Base-by-base conservation (phyloP, 75 land plant genomes). In the Pinus albicaulis region DNA sequence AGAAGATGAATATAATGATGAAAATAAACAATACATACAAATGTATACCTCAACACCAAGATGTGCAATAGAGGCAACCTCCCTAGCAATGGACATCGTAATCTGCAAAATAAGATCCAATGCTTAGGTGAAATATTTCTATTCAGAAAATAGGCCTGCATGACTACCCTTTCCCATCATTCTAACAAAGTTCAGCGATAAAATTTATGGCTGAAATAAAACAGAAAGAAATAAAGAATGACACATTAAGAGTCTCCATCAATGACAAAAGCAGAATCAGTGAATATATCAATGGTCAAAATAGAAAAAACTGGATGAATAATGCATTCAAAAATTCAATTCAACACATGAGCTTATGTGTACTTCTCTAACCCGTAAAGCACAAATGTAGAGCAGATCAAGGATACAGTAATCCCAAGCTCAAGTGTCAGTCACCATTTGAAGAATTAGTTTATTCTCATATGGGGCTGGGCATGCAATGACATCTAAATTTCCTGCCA, bases 1-100 rank as follows among this genome's bases (percentile, higher is more conserved):
- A 58, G 11, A 74, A 15, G 26, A 71, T 69, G 16, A 68, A 76
- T 68, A 25, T 48, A 70, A 68, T 76, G 7, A 13, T 48, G 36
- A 76, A 64, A 62, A 25, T 38, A 22, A 36, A 2, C 7, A 48
- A 26, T 17, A 3, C 3, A 36, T 31, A 31, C 22, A 38, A 22
- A 26, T 75, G 23, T 59, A 63, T 80, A 91, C 98, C 94, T 93
- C 90, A 48, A 95, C 74, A 28, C 98, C 98, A 80, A 90, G 92
- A 31, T 90, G 88, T 57, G 97, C 87, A 15, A 93, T 90, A 69
- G 91, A 72, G 44, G 98, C 97, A 76, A 95, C 94, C 76, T 95
- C 98, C 57, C 88, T 92, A 31, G 98, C 97, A 80, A 95, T 93
- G 6, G 98, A 73, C 98, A 95, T 95, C 12, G 94, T 90, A 57